A percentile compares a stretch with the other conserved stretches of the same genome.
Evolutionary conservation across 352 stramenopile species (phyloP).

Genomic region (Pythium rhizo-oryzae): DNA sequence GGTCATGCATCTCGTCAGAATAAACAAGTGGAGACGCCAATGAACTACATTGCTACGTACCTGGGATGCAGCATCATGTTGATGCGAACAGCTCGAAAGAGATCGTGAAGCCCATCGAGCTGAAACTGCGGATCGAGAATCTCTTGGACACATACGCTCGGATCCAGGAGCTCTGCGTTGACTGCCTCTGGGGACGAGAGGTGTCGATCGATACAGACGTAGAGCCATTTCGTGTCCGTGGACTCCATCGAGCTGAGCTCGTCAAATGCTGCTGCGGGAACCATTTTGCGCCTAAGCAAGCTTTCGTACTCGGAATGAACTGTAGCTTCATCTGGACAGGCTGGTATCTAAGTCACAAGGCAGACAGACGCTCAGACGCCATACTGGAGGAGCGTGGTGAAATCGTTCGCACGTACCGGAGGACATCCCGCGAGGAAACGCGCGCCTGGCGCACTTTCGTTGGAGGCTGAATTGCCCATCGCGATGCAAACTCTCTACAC

Average conservation of each 20-base stretch:
- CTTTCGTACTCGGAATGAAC: constrained; percentile 50
- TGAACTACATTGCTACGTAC: too few relatives aligned
- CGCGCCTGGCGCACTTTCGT: constrained; percentile 23
- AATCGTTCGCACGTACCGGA: constrained; percentile 35
- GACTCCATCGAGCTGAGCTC: constrained; percentile 52
- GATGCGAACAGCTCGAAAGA: constrained; percentile 66
- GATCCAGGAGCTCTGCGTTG: constrained; percentile 52
- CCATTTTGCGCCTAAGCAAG: constrained; percentile 37
- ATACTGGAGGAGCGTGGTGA: too few relatives aligned
- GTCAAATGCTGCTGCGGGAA: constrained; percentile 33
- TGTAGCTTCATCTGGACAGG: constrained; percentile 37
- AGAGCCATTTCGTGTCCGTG: constrained; percentile 69
- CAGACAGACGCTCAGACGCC: neutral
- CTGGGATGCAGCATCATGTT: constrained; percentile 55
- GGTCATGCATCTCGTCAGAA: neutral
- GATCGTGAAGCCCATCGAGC: constrained; percentile 39
- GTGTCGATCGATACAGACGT: constrained; percentile 65
- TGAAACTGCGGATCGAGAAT: constrained; percentile 43
- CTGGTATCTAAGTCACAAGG: constrained; percentile 45
- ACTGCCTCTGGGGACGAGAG: constrained; percentile 25
- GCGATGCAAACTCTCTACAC: neutral
- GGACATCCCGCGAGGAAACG: constrained; percentile 67
- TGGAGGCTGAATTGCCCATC: constrained; percentile 63
- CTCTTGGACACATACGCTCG: constrained; percentile 52
- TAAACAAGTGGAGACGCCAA: too few relatives aligned